Evolutionary conservation across 176 grass and related monocot species (phyloP).

Genomic region (Tillandsia fasciculata): DNA sequence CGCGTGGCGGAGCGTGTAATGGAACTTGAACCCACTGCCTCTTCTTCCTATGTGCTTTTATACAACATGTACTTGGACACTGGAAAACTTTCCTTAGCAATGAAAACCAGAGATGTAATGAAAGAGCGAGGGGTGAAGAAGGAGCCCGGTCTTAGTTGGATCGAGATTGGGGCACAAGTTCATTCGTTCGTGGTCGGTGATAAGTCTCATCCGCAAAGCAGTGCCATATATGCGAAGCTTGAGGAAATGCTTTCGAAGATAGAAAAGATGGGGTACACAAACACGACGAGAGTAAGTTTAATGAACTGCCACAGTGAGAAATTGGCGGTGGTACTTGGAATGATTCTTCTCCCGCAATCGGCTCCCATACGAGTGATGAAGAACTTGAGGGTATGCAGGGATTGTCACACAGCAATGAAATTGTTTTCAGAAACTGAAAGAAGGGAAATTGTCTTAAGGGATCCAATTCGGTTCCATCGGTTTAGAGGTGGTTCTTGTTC

Average conservation of each 20-base stretch:
- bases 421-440: constrained; percentile 40
- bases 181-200: constrained; percentile 63
- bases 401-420: constrained; percentile 55
- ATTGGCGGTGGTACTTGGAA: constrained; percentile 49
- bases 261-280: constrained; percentile 12
- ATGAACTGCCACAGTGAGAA: constrained; percentile 56
- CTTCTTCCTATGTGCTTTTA: constrained; percentile 50
- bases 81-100: constrained; percentile 32
- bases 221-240: constrained; percentile 37
- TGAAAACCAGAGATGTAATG: constrained; percentile 53
- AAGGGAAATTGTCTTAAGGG: constrained; percentile 22
- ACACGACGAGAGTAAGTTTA: constrained; percentile 6
- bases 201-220: constrained; percentile 44
- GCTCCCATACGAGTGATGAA: constrained; percentile 58
- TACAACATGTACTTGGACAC: constrained; percentile 63
- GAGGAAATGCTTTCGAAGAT: constrained; percentile 48
- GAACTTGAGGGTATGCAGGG: constrained; percentile 54
- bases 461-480: constrained; percentile 16
- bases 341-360: constrained; percentile 39
- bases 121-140: constrained; percentile 68
- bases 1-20: constrained; percentile 38
- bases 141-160: constrained; percentile 69
- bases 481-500: constrained; percentile 27
- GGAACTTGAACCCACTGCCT: constrained; percentile 41
- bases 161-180: constrained; percentile 36